Base-by-base conservation (phyloP, 2,329 filamentous ascomycete species). In the Cyanodermella asteris region DNA sequence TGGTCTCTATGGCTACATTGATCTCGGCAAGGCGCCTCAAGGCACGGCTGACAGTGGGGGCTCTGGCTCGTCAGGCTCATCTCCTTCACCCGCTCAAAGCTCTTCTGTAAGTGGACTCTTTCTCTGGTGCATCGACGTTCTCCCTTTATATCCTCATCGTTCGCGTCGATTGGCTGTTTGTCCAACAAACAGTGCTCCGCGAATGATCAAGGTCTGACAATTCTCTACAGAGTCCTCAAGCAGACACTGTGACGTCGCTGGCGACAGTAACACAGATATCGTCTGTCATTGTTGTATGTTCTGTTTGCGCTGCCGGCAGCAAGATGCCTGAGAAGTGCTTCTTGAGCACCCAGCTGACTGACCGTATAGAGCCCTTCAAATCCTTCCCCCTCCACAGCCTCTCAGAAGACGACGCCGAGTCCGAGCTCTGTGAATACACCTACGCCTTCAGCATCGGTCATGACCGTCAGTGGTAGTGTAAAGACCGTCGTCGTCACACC, bases 1-100 rank as follows among this genome's bases (percentile, higher is more conserved):
- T 13, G 45, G 41, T 10, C 40, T 56, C 2, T 59, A 39, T 30
- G 53, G 40, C 20, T 59, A 59, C 34, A 42, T 55, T 25, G 34
- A 42, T 10, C 39, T 56, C 22, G 32, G 36, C 8, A 38, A 37
- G 20, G 39, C 42, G 17, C 36, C 38, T 11, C 37, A 45, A 12
- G 35, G 36, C 17, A 45, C 42, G 20, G n/a, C n/a, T n/a, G n/a
- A n/a, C n/a, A n/a, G n/a, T n/a, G n/a, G 22, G n/a, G n/a, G n/a
- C 21, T 24, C 31, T 31, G 18, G 20, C 23, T 6, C 33, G 13
- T 30, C 31, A 15, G 7, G 20, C 17, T 34, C 34, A 22, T 27
- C 31, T 14, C 23, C 13, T 11, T 12, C 14, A 8, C 13, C 10
- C 13, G 13, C 24, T 5, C 11, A 20, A 11, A 26, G 16, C 24